Evolutionary conservation across 2,329 filamentous ascomycete genomes (phyloP), one percentile per base, ranked within the genome.

Genomic region (Zymoseptoria passerinii): DNA sequence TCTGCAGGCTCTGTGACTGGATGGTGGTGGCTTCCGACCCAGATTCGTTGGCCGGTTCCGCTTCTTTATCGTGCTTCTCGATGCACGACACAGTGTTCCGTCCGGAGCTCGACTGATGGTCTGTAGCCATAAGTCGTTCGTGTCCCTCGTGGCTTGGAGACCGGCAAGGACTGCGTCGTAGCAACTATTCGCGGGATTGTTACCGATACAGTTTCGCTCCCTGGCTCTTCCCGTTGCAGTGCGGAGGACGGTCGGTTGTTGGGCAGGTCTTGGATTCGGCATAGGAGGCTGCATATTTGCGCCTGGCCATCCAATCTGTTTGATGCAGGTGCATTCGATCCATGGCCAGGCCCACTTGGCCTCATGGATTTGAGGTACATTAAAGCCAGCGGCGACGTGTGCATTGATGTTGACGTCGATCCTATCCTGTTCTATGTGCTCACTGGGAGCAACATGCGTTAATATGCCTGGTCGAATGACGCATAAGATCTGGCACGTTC

Each of bases 1-100:
- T n/a, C 35, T 49, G 49, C 55, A 57, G 13, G 55, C 55, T 6
- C 55, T 53, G 28, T 52, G 20, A 19, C 55, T 57, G 16, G 54
- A 44, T 6, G 28, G 28, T 29, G 28, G 28, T 10, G 28, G 28
- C 28, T 29, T 29, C 8, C 28, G 28, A 29, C 28, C 28, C 28
- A 2, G 13, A 13, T n/a, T 49, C 8, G 29, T 0, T 8, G 4
- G 4, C 13, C 10, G 7, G n/a, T 52, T 28, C 16, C 55, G 28
- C 4, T 23, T 27, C n/a, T 23, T 27, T 4, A 35, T 57, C 4
- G 55, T 57, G 9, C 5, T 10, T 19, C 4, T 13, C 7, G 49
- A 28, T 48, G 55, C 55, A 52, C 16, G 19, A 27, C 55, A 57
- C 4, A 57, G 28, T 13, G 28, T 48, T 1, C 55, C 55, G 6